Conservation (phyloP, 78 protist genomes). For the Speleostelium caveatum region DNA sequence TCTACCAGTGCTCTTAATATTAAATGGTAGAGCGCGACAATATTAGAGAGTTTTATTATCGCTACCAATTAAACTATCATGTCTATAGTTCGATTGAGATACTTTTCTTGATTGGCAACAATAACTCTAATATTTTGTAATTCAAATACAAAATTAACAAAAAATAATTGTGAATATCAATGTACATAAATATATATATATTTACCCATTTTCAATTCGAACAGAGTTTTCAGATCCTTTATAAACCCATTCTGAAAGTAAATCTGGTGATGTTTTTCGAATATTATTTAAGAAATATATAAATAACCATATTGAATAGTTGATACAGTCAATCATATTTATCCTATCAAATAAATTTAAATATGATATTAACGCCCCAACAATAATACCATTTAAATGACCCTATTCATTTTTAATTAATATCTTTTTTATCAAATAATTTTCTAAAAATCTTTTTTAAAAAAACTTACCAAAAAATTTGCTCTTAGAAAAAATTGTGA, state of each 20-base stretch:
- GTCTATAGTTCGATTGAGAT: no score
- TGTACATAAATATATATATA: neutral
- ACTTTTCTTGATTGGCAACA: no score
- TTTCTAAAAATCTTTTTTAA: no score
- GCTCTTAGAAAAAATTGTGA: neutral
- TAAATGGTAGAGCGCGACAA: no score
- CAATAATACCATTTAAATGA: conserved; percentile 19
- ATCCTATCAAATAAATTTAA: neutral
- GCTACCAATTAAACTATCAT: no score
- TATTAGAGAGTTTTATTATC: no score
- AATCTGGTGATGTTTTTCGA: neutral
- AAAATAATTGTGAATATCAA: neutral
- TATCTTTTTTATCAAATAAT: no score
- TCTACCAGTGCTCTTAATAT: conserved; percentile 61
- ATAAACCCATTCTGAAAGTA: neutral
- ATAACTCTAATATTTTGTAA: no score
- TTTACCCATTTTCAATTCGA: neutral
- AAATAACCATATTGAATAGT: neutral
- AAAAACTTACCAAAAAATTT: neutral
- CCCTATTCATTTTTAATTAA: no score
- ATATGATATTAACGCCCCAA: neutral
- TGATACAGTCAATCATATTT: neutral
- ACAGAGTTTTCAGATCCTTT: neutral
- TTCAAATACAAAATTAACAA: no score
- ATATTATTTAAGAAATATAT: no score